Evolutionary conservation across 257 asterid genomes (phyloP), one percentile per base, ranked within the genome.

Genomic region (Ehretia macrophylla): DNA sequence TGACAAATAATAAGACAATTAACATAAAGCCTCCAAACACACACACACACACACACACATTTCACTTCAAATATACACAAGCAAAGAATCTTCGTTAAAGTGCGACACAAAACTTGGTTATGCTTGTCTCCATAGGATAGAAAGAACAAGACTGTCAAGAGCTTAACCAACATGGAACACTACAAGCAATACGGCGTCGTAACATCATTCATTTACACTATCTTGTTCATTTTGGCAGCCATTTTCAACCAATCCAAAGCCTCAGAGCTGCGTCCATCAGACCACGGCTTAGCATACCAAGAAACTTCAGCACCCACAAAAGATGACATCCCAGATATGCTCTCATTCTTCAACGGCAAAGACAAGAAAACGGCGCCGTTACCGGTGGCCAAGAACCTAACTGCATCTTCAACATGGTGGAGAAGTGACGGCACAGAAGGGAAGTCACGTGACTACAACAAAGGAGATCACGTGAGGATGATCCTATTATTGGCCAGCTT

Each of bases 361-460:
- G 60, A 13, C 49, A 63, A n/a, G n/a, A 27, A 3, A 52, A 54
- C 72, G 38, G 21, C 75, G 23, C 18, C 83, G 72, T 72, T 83
- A 45, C 96, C 97, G 1, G 90, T 79, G 77, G 97, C 90, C 21
- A 79, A 72, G 73, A 86, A 88, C 32, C 56, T 84, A 14, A 67
- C 23, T 16, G 51, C 59, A 32, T 40, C 59, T 62, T 74, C 75
- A 75, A 69, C 72, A 48, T 77, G 77, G 88, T 56, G 82, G 79
- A 35, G 40, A 0, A 27, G 61, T 69, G 70, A 58, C 49, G 72
- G 69, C 40, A 59, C 37, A 65, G 60, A 27, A 16, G 76, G 62
- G 49, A 42, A 49, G 21, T 64, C 85, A 32, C 81, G 74, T 32
- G 84, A 51, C 56, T 42, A 0, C 17, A 17, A 67, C 51, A 66